phyloP scores from a whole-genome alignment of 1,139 yeast genomes.

The Diutina rugosa region DNA sequence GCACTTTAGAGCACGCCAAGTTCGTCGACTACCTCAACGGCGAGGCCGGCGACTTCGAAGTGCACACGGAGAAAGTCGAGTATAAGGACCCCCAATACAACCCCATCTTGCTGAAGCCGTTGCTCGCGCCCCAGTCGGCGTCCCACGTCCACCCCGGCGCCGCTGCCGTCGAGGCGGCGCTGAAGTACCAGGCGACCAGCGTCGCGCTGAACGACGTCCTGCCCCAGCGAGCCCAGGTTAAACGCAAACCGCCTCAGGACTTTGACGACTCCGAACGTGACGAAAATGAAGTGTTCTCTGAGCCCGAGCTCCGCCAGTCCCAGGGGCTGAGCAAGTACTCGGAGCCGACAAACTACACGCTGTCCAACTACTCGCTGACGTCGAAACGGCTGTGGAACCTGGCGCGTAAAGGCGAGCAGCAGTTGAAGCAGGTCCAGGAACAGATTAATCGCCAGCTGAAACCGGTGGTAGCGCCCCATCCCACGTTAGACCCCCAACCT shows the following conservation, averaged over 20 bases:
- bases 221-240: neutral
- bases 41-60: conserved; percentile 8
- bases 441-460: conserved; percentile 24
- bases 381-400: conserved; percentile 37
- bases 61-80: conserved; percentile 11
- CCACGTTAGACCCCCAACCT: conserved; percentile 5
- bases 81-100: conserved; percentile 23
- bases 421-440: conserved; percentile 25
- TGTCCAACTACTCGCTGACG: conserved; percentile 6
- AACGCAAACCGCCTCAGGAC: neutral
- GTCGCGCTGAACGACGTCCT: neutral
- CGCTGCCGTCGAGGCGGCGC: neutral
- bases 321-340: conserved; percentile 33
- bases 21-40: conserved; percentile 30
- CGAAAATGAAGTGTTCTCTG: conserved; percentile 18
- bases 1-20: conserved; percentile 42
- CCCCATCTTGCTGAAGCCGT: conserved; percentile 20
- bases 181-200: neutral
- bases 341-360: conserved; percentile 31
- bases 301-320: conserved; percentile 11
- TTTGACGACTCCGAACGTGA: conserved; percentile 14
- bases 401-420: conserved; percentile 29
- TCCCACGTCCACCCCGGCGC: neutral
- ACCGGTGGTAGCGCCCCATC: conserved; percentile 10
- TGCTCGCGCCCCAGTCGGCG: conserved; percentile 9